phyloP scores from a whole-genome alignment of 1,284 basidiomycete genomes.

The Vanrija pseudolonga region DNA sequence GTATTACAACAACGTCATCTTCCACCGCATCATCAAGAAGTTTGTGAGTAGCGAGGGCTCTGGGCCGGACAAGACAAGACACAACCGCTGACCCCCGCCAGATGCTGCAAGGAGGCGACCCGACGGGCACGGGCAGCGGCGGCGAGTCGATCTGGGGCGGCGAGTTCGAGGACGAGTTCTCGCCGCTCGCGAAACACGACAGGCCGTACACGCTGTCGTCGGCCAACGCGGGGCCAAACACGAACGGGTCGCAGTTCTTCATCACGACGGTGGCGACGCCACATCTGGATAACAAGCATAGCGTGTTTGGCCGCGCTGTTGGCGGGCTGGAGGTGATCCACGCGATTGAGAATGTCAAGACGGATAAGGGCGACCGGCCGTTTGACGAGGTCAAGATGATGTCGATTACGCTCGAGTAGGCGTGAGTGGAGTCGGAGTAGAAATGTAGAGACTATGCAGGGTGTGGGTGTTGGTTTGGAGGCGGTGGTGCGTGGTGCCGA shows the following conservation, averaged over 20 bases:
- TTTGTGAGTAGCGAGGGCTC: conserved; percentile 58
- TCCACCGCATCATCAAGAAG: conserved; percentile 97
- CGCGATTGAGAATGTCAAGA: conserved; percentile 62
- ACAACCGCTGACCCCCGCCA: conserved; percentile 18
- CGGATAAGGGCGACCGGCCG: conserved; percentile 74
- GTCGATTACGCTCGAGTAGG: conserved; percentile 17
- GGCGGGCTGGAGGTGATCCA: conserved; percentile 57
- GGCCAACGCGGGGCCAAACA: conserved; percentile 85
- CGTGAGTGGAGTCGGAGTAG: too few relatives aligned
- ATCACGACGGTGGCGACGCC: conserved; percentile 94
- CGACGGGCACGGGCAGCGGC: conserved; percentile 71
- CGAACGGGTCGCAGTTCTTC: conserved; percentile 92
- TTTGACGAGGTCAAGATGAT: conserved; percentile 83
- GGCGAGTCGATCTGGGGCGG: conserved; percentile 90
- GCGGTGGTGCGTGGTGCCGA: too few relatives aligned
- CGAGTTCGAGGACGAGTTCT: conserved; percentile 95
- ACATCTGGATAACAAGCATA: conserved; percentile 69
- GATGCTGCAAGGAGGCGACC: conserved; percentile 99
- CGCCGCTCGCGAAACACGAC: conserved; percentile 82
- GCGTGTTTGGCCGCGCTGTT: conserved; percentile 56
- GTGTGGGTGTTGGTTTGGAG: too few relatives aligned
- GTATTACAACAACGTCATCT: conserved; percentile 93
- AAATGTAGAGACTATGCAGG: too few relatives aligned
- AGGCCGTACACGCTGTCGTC: conserved; percentile 97
- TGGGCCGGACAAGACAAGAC: too few relatives aligned